These are phyloP conservation scores for Auricularia sp. DNA, from an alignment of 768 basidiomycete genomes.

Conservation along the genomic window DNA sequence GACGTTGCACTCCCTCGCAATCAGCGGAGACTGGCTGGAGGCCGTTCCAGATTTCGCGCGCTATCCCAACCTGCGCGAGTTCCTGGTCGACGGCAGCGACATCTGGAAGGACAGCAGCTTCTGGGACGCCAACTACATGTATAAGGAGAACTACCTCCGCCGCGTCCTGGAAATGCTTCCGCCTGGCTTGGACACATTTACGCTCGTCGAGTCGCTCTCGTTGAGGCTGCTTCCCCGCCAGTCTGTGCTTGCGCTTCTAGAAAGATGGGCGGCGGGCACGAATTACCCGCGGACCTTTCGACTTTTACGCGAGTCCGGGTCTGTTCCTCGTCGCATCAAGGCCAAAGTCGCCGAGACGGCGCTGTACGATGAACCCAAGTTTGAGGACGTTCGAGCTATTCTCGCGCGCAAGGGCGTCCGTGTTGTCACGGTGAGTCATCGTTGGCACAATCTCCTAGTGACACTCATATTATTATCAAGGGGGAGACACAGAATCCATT, in stretches of 20 bases:
- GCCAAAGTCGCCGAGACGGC: no score
- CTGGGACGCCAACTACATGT: not conserved
- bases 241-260: not conserved
- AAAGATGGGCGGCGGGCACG: no score
- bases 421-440: no score
- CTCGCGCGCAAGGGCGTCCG: no score
- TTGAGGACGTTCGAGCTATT: no score
- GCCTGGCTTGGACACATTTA: not conserved
- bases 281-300: no score
- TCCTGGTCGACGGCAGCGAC: not conserved
- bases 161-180: not conserved
- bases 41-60: not conserved
- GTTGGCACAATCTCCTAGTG: no score
- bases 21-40: not conserved
- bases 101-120: not conserved
- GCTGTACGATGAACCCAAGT: no score
- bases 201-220: not conserved
- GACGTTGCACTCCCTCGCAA: not conserved
- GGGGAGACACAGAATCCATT: no score
- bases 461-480: no score
- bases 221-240: not conserved
- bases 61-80: not conserved
- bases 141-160: not conserved
- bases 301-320: no score
- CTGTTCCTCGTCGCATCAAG: no score